Conservation (phyloP, 352 stramenopile species). For the Pythium pyrilobum region DNA sequence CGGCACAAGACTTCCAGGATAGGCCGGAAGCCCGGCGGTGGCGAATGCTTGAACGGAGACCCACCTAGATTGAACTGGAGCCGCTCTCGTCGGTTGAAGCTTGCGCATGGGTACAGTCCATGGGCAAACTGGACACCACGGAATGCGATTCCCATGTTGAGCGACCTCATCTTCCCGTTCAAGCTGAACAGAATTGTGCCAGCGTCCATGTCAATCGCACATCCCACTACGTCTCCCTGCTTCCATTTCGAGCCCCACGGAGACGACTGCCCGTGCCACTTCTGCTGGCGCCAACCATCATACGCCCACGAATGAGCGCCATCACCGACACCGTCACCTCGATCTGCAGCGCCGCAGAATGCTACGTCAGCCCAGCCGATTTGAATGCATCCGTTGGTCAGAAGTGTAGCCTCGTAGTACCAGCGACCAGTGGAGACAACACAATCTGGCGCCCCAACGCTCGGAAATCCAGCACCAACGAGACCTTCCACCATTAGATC, state of each 20-base stretch:
- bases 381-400: conserved; percentile 92
- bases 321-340: conserved; percentile 91
- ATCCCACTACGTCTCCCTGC: conserved; percentile 89
- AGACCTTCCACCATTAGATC: conserved; percentile 85
- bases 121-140: conserved; percentile 74
- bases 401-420: conserved; percentile 93
- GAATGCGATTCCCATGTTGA: conserved; percentile 85
- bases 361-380: conserved; percentile 91
- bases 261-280: conserved; percentile 86
- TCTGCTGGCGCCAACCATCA: conserved; percentile 89
- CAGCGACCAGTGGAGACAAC: conserved; percentile 72
- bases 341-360: conserved; percentile 82
- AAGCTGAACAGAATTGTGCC: conserved; percentile 89
- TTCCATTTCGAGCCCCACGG: conserved; percentile 90
- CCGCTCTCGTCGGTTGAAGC: conserved; percentile 82
- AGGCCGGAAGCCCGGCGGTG: conserved; percentile 69
- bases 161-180: conserved; percentile 87
- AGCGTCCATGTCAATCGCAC: conserved; percentile 81
- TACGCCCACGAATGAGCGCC: conserved; percentile 91
- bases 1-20: conserved; percentile 66
- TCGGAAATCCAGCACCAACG: conserved; percentile 80
- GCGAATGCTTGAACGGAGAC: conserved; percentile 67
- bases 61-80: conserved; percentile 87
- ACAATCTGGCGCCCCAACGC: conserved; percentile 76
- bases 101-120: conserved; percentile 83